phyloP scores from a whole-genome alignment of 2,329 filamentous ascomycete genomes.

The Zymoseptoria tritici region DNA sequence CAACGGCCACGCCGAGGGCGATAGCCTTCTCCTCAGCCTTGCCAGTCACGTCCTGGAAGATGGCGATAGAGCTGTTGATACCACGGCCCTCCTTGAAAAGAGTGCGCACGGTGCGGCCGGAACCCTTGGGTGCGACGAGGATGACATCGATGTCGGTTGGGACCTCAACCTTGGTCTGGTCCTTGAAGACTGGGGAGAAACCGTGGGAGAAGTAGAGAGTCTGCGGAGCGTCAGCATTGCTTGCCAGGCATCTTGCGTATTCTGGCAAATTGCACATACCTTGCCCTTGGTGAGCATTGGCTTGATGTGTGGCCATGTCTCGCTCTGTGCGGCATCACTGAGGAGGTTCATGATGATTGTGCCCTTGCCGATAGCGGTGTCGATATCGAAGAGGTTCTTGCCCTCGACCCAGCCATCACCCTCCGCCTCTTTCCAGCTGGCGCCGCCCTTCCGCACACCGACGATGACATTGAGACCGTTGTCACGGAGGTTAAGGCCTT shows the following conservation, averaged over 20 bases:
- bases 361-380: conserved; percentile 87
- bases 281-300: conserved; percentile 98
- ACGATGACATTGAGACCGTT: conserved; percentile 99
- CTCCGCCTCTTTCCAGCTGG: conserved; percentile 95
- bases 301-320: conserved; percentile 98
- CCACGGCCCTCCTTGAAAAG: conserved; percentile 99
- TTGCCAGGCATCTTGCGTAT: not conserved
- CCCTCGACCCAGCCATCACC: conserved; percentile 97
- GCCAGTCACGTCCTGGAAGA: conserved; percentile 97
- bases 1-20: conserved; percentile 92
- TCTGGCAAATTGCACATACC: conserved; percentile 46
- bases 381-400: conserved; percentile 98
- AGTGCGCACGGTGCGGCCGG: conserved; percentile 93
- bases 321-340: conserved; percentile 92
- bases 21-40: conserved; percentile 97
- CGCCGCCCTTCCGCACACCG: conserved; percentile 95
- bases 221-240: conserved; percentile 40
- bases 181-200: conserved; percentile 99
- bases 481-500: conserved; percentile 99
- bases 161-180: conserved; percentile 97
- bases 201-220: conserved; percentile 99
- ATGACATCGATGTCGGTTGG: conserved; percentile 96
- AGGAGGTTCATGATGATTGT: conserved; percentile 99
- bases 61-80: conserved; percentile 98
- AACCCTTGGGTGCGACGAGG: conserved; percentile 98